Evolutionary conservation across 352 stramenopile species (phyloP), one percentile per base, ranked within the genome.

Genomic region (Phytophthora citricola): DNA sequence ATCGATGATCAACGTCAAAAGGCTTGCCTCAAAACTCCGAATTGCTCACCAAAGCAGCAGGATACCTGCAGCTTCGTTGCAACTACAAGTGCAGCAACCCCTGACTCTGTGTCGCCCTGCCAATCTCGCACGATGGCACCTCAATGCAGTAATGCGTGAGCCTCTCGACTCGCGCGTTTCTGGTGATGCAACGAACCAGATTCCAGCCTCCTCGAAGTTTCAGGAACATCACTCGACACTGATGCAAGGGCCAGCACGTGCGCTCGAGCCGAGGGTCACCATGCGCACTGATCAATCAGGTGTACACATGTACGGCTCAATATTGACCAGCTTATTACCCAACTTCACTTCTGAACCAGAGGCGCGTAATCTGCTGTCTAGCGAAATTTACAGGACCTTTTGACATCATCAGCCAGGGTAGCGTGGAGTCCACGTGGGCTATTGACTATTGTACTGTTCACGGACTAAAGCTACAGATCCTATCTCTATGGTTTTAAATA

Each of bases 401-500:
- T 20, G 17, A 36, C 31, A 36, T 14, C 31, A 36, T 12, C 31
- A 36, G 9, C 9, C 31, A 36, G 9, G 17, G 1, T 20, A 20
- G 17, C 17, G 17, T 20, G 17, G 17, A 20, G 17, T 20, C 17
- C 17, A 20, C 17, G 17, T 20, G 17, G 17, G 17, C 17, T 20
- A 20, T 20, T 20, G 17, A 26, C 24, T 26, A 26, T 20, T 20
- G 24, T 26, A 26, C 24, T 26, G 24, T 26, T 4, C 24, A 26
- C 24, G 24, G 24, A 4, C 4, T 26, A 26, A 34, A 34, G 6
- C 29, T 34, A 61, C 20, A 44, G 17, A 50, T 59, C 14, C 49
- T 71, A 54, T 56, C 34, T 46, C 47, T 66, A 58, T 50, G 20
- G 7, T 39, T 20, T 60, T 73, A 73, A 73, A 73, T 73, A 73